Evolutionary conservation across 1,139 yeast genomes (phyloP), one percentile per base, ranked within the genome.

Genomic region (Chernovozyma sophiae-reginae): DNA sequence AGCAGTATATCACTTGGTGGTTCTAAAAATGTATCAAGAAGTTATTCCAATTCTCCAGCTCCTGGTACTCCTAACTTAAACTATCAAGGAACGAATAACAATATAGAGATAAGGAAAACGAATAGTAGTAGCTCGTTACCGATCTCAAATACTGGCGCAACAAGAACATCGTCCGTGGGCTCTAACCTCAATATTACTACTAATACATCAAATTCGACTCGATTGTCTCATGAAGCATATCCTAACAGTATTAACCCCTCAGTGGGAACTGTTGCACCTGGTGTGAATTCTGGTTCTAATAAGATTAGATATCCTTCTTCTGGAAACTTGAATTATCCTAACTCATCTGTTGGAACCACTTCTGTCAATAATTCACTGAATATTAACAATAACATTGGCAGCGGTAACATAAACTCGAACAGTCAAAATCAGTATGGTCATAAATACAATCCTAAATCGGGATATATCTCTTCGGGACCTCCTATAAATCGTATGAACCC

Each of bases 401-500:
- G 23, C 23, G 23, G 23, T 10, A 20, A 10, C 10, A 20, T 10
- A 6, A 20, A 20, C 10, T 6, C 23, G 10, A 20, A 20, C 23
- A 20, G 10, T 20, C 6, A 20, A 7, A 20, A 26, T 12, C 6
- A 26, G 29, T 35, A 35, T 15, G n/a, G n/a, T n/a, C 17, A 29
- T 26, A 30, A 30, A 6, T 32, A 38, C 16, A 38, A 33, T 29
- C 32, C 42, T 4, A 37, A 38, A 20, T 30, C 39, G 12, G 36
- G 36, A 7, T 26, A 30, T 18, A 34, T 34, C 6, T 20, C 36
- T 13, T 26, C 39, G 10, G 35, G 30, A 4, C 30, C 34, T 3
- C 44, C 44, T 10, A 36, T 45, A 6, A 42, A 45, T 35, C 31
- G 47, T 30, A 42, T 35, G 43, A 44, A 43, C 16, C 43, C 46